Conservation (phyloP, 2,329 filamentous ascomycete species). For the Emergomyces pasteurianus region DNA sequence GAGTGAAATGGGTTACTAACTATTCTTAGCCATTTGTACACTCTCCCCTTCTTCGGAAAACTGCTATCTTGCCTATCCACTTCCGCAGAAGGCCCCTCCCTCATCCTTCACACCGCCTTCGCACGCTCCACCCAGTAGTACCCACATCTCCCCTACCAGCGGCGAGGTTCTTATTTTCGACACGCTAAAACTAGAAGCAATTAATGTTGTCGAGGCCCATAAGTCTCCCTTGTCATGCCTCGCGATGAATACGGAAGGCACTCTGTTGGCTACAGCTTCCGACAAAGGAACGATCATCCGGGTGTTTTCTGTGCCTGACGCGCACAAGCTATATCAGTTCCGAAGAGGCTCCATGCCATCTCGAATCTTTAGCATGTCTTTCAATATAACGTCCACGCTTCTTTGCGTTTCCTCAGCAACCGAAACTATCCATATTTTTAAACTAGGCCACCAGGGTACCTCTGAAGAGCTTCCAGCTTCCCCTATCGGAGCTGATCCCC, state of each 20-base stretch:
- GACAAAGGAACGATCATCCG: constrained; percentile 97
- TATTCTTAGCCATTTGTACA: constrained; percentile 61
- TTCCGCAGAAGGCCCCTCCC: constrained; percentile 53
- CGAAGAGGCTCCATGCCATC: constrained; percentile 89
- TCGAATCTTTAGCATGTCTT: constrained; percentile 96
- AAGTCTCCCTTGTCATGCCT: constrained; percentile 83
- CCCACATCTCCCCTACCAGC: constrained; percentile 70
- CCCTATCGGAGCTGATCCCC: constrained; percentile 13
- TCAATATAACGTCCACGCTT: constrained; percentile 86
- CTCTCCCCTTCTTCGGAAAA: constrained; percentile 90
- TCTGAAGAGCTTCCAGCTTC: constrained; percentile 18
- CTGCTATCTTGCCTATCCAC: constrained; percentile 88
- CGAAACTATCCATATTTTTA: constrained; percentile 94
- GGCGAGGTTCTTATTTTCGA: constrained; percentile 93
- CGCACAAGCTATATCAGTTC: constrained; percentile 92
- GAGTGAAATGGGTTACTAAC: background rate
- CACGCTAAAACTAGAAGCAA: constrained; percentile 73
- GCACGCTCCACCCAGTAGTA: constrained; percentile 71
- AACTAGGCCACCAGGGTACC: constrained; percentile 43
- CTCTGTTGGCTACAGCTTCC: constrained; percentile 81
- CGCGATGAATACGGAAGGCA: constrained; percentile 84
- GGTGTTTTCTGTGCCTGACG: constrained; percentile 83
- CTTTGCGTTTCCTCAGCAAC: constrained; percentile 93
- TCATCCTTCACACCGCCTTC: constrained; percentile 50
- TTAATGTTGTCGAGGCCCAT: constrained; percentile 93